phyloP scores from a whole-genome alignment of 192 early-diverging fungal genomes.

The Coemansia sp. region DNA sequence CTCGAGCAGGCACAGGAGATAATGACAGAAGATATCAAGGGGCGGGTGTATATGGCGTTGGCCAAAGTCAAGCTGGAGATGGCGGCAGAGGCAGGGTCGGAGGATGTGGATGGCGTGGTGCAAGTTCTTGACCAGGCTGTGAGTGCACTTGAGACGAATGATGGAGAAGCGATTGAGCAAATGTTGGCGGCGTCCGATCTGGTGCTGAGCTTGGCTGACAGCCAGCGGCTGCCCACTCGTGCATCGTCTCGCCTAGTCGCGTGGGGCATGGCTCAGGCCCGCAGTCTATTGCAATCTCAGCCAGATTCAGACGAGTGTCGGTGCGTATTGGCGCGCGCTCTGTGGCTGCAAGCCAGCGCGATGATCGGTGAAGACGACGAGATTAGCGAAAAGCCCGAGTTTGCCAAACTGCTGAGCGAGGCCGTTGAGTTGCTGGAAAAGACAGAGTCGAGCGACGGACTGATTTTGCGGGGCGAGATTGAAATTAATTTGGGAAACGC shows the following conservation, averaged over 20 bases:
- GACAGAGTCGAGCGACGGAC: conserved; percentile 9
- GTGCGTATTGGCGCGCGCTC: conserved; percentile 21
- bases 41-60: conserved; percentile 29
- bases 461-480: conserved; percentile 46
- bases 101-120: conserved; percentile 7
- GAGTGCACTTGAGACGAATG: background rate
- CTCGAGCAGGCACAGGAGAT: conserved; percentile 36
- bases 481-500: conserved; percentile 49
- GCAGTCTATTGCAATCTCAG: background rate
- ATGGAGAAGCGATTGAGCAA: conserved; percentile 5
- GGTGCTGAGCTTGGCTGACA: conserved; percentile 41
- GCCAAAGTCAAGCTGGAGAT: conserved; percentile 36
- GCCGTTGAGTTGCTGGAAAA: conserved; percentile 20
- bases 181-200: conserved; percentile 24
- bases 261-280: conserved; percentile 26
- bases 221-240: conserved; percentile 17
- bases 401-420: conserved; percentile 20
- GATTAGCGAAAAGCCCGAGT: conserved; percentile 10
- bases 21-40: background rate
- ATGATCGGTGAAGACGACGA: conserved; percentile 33
- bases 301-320: background rate
- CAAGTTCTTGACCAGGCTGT: conserved; percentile 11
- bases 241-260: conserved; percentile 12
- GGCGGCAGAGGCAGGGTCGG: background rate
- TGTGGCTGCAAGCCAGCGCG: conserved; percentile 32